Evolutionary conservation across 352 stramenopile genomes (phyloP).

Genomic region (Phytopythium vexans): DNA sequence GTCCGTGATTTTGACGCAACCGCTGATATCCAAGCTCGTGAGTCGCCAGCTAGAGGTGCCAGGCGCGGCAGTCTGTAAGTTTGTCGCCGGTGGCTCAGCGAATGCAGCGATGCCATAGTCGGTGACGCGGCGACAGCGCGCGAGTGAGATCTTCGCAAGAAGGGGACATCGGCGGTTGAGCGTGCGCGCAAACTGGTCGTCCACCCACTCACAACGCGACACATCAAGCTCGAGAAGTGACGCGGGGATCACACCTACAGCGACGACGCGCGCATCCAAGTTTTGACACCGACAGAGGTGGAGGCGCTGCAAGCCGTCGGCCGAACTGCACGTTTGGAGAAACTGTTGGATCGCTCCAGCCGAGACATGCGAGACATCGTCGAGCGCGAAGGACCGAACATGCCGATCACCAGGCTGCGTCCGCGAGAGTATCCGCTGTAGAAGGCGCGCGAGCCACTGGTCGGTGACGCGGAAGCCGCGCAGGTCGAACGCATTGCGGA

Average conservation of each 20-base stretch:
- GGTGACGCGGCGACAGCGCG: slow-evolving; percentile 51
- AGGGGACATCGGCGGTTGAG: slow-evolving; percentile 33
- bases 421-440: background rate
- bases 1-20: slow-evolving; percentile 56
- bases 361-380: slow-evolving; percentile 2
- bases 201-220: slow-evolving; percentile 67
- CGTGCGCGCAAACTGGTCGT: slow-evolving; percentile 43
- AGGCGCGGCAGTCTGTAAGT: background rate
- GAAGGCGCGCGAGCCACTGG: slow-evolving; percentile 3
- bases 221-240: slow-evolving; percentile 38
- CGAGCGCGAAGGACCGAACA: slow-evolving; percentile 3
- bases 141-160: slow-evolving; percentile 32
- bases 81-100: slow-evolving; percentile 25
- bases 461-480: slow-evolving; percentile 6
- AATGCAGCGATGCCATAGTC: slow-evolving; percentile 70
- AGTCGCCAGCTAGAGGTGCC: slow-evolving; percentile 10
- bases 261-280: background rate
- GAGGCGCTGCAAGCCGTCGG: background rate
- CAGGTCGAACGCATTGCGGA: slow-evolving; percentile 1
- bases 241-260: background rate
- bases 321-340: background rate
- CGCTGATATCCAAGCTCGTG: slow-evolving; percentile 48
- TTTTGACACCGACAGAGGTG: background rate
- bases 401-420: background rate
- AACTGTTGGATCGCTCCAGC: slow-evolving; percentile 1